Percentiles rank a stretch among this genome's conserved stretches.
phyloP scores from a whole-genome alignment of 2,329 filamentous ascomycete genomes.

The Thielaviopsis euricoi region DNA sequence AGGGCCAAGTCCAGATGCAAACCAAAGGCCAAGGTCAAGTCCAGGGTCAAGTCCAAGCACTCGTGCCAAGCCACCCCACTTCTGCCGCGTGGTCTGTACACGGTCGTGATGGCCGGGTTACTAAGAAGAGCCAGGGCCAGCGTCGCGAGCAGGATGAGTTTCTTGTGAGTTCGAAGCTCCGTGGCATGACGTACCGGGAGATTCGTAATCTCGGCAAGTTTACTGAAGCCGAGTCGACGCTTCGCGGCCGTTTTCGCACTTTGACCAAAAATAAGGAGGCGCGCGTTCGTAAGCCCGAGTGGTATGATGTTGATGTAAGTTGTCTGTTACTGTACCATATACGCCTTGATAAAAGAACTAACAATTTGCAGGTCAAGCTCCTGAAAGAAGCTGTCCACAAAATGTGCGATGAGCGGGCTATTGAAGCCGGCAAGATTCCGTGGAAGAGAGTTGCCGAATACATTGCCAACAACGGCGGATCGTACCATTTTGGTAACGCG shows the following conservation, averaged over 20 bases:
- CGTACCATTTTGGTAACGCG: constrained; percentile 41
- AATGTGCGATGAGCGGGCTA: constrained; percentile 16
- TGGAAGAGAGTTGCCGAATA: constrained; percentile 42
- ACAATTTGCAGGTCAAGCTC: constrained; percentile 24
- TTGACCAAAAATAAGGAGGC: constrained; percentile 46
- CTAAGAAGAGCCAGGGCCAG: constrained; percentile 1
- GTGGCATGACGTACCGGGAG: constrained; percentile 47
- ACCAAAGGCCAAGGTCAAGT: background rate
- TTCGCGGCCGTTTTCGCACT: constrained; percentile 50
- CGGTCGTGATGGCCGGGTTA: constrained; percentile 2
- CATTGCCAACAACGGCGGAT: constrained; percentile 34
- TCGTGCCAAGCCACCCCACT: background rate
- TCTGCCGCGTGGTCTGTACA: background rate
- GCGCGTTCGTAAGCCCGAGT: constrained; percentile 49
- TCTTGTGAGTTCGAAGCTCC: constrained; percentile 35
- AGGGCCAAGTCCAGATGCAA: background rate
- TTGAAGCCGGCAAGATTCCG: constrained; percentile 24
- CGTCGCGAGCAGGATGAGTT: constrained; percentile 25
- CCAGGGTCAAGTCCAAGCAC: background rate
- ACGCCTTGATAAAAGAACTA: background rate
- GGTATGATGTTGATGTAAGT: constrained; percentile 48
- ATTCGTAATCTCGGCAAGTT: constrained; percentile 41
- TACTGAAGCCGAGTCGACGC: constrained; percentile 51
- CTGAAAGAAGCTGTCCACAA: constrained; percentile 28
- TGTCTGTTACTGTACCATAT: background rate